phyloP scores from a whole-genome alignment of 1,284 basidiomycete species.

The Cerioporus squamosus region DNA sequence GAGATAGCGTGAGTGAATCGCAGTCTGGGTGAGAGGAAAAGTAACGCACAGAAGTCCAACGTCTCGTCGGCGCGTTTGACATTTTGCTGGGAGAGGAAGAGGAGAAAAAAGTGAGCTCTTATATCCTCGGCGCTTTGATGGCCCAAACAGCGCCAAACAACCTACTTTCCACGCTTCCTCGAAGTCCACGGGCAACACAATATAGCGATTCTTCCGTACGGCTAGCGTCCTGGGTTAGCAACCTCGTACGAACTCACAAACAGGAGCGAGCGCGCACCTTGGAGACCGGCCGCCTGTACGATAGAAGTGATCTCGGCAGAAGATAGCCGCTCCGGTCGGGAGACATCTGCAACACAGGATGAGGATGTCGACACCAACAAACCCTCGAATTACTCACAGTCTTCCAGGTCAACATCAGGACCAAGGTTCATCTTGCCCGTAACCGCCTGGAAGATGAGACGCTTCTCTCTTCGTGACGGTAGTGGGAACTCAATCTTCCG shows the following conservation, averaged over 20 bases:
- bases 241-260: background rate
- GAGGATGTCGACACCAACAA: background rate
- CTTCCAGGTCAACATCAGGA: constrained; percentile 98
- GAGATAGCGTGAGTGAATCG: constrained; percentile 14
- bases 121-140: constrained; percentile 38
- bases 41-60: constrained; percentile 88
- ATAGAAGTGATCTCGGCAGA: constrained; percentile 97
- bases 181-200: constrained; percentile 97
- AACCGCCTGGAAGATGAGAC: constrained; percentile 98
- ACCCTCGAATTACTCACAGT: constrained; percentile 66
- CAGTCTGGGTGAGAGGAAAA: background rate
- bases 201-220: constrained; percentile 97
- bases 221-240: constrained; percentile 51
- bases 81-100: constrained; percentile 68
- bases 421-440: constrained; percentile 98
- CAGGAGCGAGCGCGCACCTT: constrained; percentile 58
- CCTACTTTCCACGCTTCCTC: constrained; percentile 98
- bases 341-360: constrained; percentile 72
- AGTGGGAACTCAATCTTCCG: constrained; percentile 99
- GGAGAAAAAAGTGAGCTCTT: constrained; percentile 34
- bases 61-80: constrained; percentile 95
- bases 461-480: constrained; percentile 93
- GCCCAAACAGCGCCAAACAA: constrained; percentile 53
- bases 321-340: constrained; percentile 93
- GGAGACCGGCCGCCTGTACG: constrained; percentile 96